A percentile compares a stretch with the other conserved stretches of the same genome.
These are phyloP conservation scores for Kwoniella dendrophila DNA, from an alignment of 768 basidiomycete genomes.

Conservation along the genomic window DNA sequence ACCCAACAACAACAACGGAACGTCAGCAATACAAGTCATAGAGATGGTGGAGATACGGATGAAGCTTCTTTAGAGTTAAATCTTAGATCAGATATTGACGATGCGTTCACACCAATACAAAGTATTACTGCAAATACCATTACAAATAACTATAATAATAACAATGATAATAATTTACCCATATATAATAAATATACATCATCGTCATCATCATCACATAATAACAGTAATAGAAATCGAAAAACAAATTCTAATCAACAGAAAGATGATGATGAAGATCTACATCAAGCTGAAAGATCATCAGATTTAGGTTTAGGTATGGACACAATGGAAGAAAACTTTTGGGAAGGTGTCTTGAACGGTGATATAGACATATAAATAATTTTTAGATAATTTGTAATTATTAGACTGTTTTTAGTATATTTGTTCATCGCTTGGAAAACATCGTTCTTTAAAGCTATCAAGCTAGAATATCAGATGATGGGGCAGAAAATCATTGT, in stretches of 20 bases:
- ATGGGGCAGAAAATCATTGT: too few relatives aligned
- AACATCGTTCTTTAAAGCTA: too few relatives aligned
- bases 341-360: conserved; percentile 23
- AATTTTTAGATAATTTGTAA: not conserved
- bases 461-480: too few relatives aligned
- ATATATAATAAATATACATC: not conserved
- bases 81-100: not conserved
- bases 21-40: not conserved
- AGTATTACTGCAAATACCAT: not conserved
- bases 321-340: conserved; percentile 14
- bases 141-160: too few relatives aligned
- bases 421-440: too few relatives aligned
- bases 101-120: not conserved
- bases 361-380: conserved; percentile 14
- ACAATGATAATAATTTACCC: too few relatives aligned
- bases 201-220: not conserved
- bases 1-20: not conserved
- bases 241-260: too few relatives aligned
- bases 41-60: conserved; percentile 9
- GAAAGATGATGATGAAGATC: conserved; percentile 1
- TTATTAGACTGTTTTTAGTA: not conserved
- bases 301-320: conserved; percentile 13
- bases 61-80: conserved; percentile 12
- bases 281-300: conserved; percentile 16
- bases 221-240: not conserved